Conservation (phyloP, 805 yeast genomes). For the Kluyveromyces wickerhamii region DNA sequence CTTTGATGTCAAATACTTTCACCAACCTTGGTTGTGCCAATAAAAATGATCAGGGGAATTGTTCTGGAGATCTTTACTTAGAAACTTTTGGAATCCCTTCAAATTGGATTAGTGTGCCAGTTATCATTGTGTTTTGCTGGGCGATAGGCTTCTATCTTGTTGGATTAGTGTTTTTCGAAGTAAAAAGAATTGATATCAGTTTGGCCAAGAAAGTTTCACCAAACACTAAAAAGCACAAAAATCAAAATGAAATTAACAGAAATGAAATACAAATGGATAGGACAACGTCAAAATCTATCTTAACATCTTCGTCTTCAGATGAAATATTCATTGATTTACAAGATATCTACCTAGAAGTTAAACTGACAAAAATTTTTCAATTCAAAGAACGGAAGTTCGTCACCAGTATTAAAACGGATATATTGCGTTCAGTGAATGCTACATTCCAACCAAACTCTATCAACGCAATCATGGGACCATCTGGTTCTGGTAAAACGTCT, state of each 20-base stretch:
- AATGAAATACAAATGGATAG: slow-evolving; percentile 1
- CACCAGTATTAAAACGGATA: slow-evolving; percentile 22
- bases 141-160: slow-evolving; percentile 43
- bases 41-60: slow-evolving; percentile 21
- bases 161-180: slow-evolving; percentile 41
- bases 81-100: slow-evolving; percentile 50
- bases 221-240: slow-evolving; percentile 11
- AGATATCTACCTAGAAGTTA: slow-evolving; percentile 9
- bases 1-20: slow-evolving; percentile 55
- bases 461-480: slow-evolving; percentile 74
- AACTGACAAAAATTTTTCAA: neutral
- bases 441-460: slow-evolving; percentile 46
- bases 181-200: slow-evolving; percentile 34
- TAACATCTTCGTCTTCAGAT: neutral
- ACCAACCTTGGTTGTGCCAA: slow-evolving; percentile 54
- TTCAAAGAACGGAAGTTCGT: neutral
- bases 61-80: slow-evolving; percentile 43
- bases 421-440: slow-evolving; percentile 43
- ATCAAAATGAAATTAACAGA: neutral
- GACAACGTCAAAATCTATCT: neutral
- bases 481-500: slow-evolving; percentile 73
- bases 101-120: slow-evolving; percentile 61
- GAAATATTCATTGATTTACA: slow-evolving; percentile 13
- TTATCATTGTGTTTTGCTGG: slow-evolving; percentile 53
- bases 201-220: slow-evolving; percentile 20